Base-by-base conservation (phyloP, 2,329 filamentous ascomycete species). In the Cyclaneusma minus region DNA sequence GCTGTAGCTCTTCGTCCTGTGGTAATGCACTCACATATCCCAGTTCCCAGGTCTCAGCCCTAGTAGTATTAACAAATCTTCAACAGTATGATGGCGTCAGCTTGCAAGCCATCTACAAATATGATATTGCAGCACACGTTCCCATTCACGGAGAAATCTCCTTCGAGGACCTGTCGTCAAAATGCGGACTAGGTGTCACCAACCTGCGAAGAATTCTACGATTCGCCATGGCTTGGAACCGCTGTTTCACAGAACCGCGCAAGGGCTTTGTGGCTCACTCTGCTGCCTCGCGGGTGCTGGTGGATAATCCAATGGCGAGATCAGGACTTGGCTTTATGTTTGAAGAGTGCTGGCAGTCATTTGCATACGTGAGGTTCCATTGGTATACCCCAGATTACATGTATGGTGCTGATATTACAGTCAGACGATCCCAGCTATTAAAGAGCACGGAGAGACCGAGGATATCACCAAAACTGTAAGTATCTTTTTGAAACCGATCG, bases 71-170 rank as follows among this genome's bases (percentile, higher is more conserved):
- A n/a, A n/a, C n/a, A n/a, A n/a, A n/a, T n/a, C n/a, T n/a, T n/a
- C n/a, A n/a, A n/a, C n/a, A n/a, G n/a, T n/a, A 32, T 16, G 16
- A 24, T 21, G 3, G 22, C 29, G 3, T 16, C 27, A 12, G 33
- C 6, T 21, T 37, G 34, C 35, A 41, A 30, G 39, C 40, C 6
- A 39, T 44, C 21, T 16, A 19, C 13, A 30, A 25, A 4, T 42
- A 36, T 18, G 25, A 31, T 3, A 34, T 45, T 8, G 40, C 35
- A 3, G 20, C 18, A 2, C 29, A 17, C 6, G 20, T 47, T 16
- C 29, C 35, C 3, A n/a, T 35, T 7, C 22, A 38, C 10, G 29
- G 33, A 21, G 30, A 35, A 20, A 27, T 29, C 2, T 31, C 39
- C 7, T 45, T 33, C 28, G 30, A 24, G 9, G 25, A 44, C 6